phyloP scores from a whole-genome alignment of 1,284 basidiomycete species.

The Agaricales sp. region DNA sequence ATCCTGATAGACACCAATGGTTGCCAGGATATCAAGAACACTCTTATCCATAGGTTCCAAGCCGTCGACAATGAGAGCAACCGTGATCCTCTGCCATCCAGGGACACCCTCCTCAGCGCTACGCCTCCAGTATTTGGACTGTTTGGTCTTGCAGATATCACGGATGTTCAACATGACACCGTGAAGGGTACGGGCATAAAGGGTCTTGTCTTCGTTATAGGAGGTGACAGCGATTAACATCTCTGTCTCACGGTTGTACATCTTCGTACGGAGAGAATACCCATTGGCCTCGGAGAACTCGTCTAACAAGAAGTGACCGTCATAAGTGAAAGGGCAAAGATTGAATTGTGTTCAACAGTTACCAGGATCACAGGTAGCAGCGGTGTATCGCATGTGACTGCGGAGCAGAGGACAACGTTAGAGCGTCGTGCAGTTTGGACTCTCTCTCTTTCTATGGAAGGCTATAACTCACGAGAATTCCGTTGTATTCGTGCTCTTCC shows the following conservation, averaged over 20 bases:
- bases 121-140: slow-evolving; percentile 88
- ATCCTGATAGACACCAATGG: slow-evolving; percentile 86
- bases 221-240: slow-evolving; percentile 87
- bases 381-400: slow-evolving; percentile 87
- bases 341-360: not conserved
- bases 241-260: slow-evolving; percentile 88
- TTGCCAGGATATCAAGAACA: slow-evolving; percentile 81
- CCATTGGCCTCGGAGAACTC: slow-evolving; percentile 82
- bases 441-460: too few species aligned
- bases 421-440: not conserved
- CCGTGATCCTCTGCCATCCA: slow-evolving; percentile 89
- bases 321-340: too few species aligned
- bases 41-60: slow-evolving; percentile 95
- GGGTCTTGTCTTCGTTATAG: slow-evolving; percentile 88
- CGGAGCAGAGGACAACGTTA: slow-evolving; percentile 3
- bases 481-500: slow-evolving; percentile 57
- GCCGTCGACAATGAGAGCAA: slow-evolving; percentile 90
- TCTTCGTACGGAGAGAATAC: slow-evolving; percentile 73
- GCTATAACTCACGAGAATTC: slow-evolving; percentile 83
- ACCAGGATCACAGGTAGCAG: slow-evolving; percentile 67
- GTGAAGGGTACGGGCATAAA: slow-evolving; percentile 88
- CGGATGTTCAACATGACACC: slow-evolving; percentile 98
- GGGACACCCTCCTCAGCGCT: slow-evolving; percentile 81
- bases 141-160: slow-evolving; percentile 95
- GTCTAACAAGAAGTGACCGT: slow-evolving; percentile 84